Conservation (phyloP, 768 basidiomycete species). For the Paxillus ammoniavirescens region DNA sequence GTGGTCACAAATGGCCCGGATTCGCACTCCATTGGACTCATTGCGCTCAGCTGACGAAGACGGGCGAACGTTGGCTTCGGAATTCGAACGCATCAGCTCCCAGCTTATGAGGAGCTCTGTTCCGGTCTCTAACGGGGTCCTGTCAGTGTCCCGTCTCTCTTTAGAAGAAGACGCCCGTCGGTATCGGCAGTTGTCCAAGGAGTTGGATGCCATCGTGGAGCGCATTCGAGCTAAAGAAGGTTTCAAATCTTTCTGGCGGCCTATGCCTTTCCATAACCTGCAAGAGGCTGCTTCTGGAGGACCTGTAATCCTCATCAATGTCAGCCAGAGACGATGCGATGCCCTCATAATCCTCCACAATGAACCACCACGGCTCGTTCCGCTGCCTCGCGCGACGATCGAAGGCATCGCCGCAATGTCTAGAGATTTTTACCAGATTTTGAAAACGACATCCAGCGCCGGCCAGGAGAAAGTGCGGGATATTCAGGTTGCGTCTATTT, state of each 20-base stretch:
- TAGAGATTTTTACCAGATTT: background rate
- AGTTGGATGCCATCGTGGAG: slow-evolving; percentile 18
- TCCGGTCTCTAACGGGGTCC: background rate
- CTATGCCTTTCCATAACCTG: slow-evolving; percentile 16
- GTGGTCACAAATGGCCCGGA: slow-evolving; percentile 30
- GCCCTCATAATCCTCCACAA: slow-evolving; percentile 33
- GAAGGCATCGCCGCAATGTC: slow-evolving; percentile 10
- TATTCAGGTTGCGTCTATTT: slow-evolving; percentile 1
- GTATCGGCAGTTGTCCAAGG: slow-evolving; percentile 14
- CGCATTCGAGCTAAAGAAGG: slow-evolving; percentile 24
- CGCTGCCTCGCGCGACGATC: slow-evolving; percentile 15
- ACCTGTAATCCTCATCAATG: slow-evolving; percentile 39
- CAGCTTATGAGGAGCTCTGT: slow-evolving; percentile 9
- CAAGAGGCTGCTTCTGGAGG: slow-evolving; percentile 23
- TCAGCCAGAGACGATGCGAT: slow-evolving; percentile 33
- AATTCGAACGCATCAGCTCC: slow-evolving; percentile 21
- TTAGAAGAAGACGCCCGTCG: slow-evolving; percentile 13
- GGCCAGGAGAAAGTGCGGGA: slow-evolving; percentile 26
- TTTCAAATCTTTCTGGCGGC: slow-evolving; percentile 32
- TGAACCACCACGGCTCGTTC: slow-evolving; percentile 16
- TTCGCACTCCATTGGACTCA: slow-evolving; percentile 24
- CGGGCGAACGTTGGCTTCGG: slow-evolving; percentile 21
- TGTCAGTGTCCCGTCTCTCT: slow-evolving; percentile 3
- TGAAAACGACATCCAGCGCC: slow-evolving; percentile 4
- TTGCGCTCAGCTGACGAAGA: slow-evolving; percentile 14